phyloP scores from a whole-genome alignment of 2,329 filamentous ascomycete species.

The Aspergillus sp. region DNA sequence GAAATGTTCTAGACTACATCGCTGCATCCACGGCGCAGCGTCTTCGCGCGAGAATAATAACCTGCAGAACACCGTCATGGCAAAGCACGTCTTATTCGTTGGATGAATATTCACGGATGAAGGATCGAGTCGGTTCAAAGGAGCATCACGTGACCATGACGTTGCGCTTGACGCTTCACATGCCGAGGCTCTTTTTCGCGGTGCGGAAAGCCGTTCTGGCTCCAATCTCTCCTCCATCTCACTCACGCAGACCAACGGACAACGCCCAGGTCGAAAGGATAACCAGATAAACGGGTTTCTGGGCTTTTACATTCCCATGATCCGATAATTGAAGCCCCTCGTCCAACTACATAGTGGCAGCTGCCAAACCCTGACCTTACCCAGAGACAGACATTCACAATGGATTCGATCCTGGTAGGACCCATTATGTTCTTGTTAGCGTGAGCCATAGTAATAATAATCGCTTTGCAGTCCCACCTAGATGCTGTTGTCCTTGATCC shows the following conservation, averaged over 20 bases:
- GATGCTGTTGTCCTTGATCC: constrained; percentile 76
- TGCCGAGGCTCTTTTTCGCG: constrained; percentile 30
- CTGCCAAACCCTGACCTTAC: too few species aligned
- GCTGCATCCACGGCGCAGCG: too few species aligned
- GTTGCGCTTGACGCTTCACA: constrained; percentile 28
- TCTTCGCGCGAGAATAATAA: too few species aligned
- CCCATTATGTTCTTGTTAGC: background rate
- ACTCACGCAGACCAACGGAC: constrained; percentile 4
- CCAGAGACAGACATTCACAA: constrained; percentile 21
- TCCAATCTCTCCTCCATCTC: constrained; percentile 5
- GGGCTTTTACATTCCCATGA: constrained; percentile 3
- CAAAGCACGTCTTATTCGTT: too few species aligned
- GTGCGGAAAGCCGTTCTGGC: background rate
- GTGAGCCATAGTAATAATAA: constrained; percentile 1
- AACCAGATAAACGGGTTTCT: too few species aligned
- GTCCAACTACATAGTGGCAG: too few species aligned
- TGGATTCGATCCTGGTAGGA: constrained; percentile 30
- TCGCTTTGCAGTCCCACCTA: constrained; percentile 49
- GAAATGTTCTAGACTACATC: too few species aligned
- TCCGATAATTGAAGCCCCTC: too few species aligned
- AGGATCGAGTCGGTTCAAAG: too few species aligned
- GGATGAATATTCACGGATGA: too few species aligned
- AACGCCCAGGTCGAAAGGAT: too few species aligned
- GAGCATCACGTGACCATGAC: constrained; percentile 27
- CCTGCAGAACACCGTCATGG: too few species aligned